phyloP scores from a whole-genome alignment of 1,139 yeast species.

The Debaryomyces singareniensis region DNA sequence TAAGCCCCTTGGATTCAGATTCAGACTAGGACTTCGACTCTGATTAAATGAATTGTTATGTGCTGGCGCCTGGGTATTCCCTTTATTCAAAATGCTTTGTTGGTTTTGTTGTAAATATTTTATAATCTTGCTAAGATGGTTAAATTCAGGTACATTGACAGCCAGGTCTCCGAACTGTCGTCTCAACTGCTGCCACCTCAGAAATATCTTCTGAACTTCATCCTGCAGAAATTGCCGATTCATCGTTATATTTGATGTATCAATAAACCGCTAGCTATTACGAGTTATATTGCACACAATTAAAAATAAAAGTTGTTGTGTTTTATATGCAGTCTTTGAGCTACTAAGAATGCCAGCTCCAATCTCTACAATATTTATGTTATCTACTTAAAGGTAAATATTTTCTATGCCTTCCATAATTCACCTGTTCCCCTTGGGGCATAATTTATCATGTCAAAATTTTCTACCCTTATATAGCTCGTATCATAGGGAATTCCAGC shows the following conservation, averaged over 20 bases:
- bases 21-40: too few relatives aligned
- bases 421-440: conserved; percentile 52
- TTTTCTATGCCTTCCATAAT: conserved; percentile 42
- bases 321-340: background rate
- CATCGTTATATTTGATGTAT: conserved; percentile 11
- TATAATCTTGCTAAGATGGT: conserved; percentile 50
- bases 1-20: too few relatives aligned
- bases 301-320: background rate
- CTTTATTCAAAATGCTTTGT: conserved; percentile 9
- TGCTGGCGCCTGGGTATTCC: conserved; percentile 7
- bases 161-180: conserved; percentile 63
- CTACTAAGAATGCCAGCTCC: background rate
- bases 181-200: conserved; percentile 59
- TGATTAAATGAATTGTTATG: background rate
- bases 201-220: conserved; percentile 37
- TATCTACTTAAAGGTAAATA: background rate
- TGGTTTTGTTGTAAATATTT: conserved; percentile 40
- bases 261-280: background rate
- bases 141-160: conserved; percentile 54
- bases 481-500: conserved; percentile 12
- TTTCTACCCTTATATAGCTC: conserved; percentile 29
- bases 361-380: background rate
- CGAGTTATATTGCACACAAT: background rate
- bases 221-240: conserved; percentile 31
- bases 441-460: conserved; percentile 39